These are phyloP conservation scores for Salix caprea DNA, from an alignment of 345 rosid species.

Conservation along the genomic window DNA sequence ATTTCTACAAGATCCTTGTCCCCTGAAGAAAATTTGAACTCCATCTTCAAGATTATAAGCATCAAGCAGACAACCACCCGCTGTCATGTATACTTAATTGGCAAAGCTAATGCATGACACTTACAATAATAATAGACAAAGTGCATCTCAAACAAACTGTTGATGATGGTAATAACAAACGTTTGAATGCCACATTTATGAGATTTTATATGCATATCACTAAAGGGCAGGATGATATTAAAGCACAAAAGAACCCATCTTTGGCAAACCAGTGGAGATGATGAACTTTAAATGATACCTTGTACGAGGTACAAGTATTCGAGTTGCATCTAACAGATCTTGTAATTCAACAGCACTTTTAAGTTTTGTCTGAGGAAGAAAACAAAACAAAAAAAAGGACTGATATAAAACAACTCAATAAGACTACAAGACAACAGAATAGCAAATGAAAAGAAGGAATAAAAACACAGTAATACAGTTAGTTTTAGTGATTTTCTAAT, in stretches of 20 bases:
- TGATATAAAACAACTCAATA: not conserved
- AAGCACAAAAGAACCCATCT: not conserved
- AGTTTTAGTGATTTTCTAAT: not conserved
- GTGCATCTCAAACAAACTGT: not conserved
- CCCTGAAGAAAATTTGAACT: not conserved
- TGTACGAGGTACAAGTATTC: conserved; percentile 87
- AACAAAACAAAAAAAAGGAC: not conserved
- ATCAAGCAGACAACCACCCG: not conserved
- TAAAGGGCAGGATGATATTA: not conserved
- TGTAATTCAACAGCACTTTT: conserved; percentile 95
- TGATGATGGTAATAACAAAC: not conserved
- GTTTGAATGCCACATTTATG: not conserved
- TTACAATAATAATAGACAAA: not conserved
- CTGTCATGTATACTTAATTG: not conserved
- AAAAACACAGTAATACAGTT: not conserved
- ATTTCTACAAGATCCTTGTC: not conserved
- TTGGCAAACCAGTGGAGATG: not conserved
- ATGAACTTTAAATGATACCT: conserved; percentile 45
- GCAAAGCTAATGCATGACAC: not conserved
- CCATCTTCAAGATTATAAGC: not conserved
- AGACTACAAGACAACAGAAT: not conserved
- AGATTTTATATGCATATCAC: not conserved
- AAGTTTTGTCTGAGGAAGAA: conserved; percentile 75
- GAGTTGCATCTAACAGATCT: conserved; percentile 97
- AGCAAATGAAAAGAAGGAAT: conserved; percentile 4